These are phyloP conservation scores for Sechiopsis laciniata DNA, from an alignment of 306 rosid genomes.

Conservation along the genomic window DNA sequence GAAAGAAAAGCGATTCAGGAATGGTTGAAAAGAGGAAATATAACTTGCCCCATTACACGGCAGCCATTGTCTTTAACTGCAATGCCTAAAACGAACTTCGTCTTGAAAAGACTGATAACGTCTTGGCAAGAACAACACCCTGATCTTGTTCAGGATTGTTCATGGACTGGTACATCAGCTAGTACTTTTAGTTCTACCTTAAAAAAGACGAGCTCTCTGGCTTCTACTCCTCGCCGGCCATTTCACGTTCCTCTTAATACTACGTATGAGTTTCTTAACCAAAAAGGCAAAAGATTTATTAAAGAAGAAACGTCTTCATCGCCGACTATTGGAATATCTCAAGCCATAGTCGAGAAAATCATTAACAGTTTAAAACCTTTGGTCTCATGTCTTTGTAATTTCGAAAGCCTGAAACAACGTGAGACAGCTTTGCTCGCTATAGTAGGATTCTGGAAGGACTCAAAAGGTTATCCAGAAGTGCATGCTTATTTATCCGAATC, in stretches of 20 bases:
- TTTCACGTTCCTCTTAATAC: slow-evolving; percentile 35
- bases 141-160: slow-evolving; percentile 59
- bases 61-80: slow-evolving; percentile 58
- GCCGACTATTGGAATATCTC: slow-evolving; percentile 78
- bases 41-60: slow-evolving; percentile 77
- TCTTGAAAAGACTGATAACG: slow-evolving; percentile 77
- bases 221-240: slow-evolving; percentile 34
- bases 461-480: slow-evolving; percentile 61
- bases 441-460: slow-evolving; percentile 68
- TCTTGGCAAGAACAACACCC: slow-evolving; percentile 91
- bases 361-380: slow-evolving; percentile 60
- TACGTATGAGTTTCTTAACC: slow-evolving; percentile 37
- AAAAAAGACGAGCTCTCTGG: slow-evolving; percentile 33
- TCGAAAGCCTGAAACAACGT: slow-evolving; percentile 66
- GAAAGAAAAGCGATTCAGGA: slow-evolving; percentile 91
- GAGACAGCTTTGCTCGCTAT: slow-evolving; percentile 66
- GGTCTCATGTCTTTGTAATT: slow-evolving; percentile 63
- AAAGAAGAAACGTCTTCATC: slow-evolving; percentile 41
- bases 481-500: slow-evolving; percentile 63
- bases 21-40: slow-evolving; percentile 88
- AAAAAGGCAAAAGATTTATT: slow-evolving; percentile 55
- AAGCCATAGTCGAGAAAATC: slow-evolving; percentile 68
- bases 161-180: slow-evolving; percentile 46
- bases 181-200: slow-evolving; percentile 41
- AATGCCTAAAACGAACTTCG: slow-evolving; percentile 82